phyloP scores from a whole-genome alignment of 805 yeast genomes.

The Wickerhamomyces alni region DNA sequence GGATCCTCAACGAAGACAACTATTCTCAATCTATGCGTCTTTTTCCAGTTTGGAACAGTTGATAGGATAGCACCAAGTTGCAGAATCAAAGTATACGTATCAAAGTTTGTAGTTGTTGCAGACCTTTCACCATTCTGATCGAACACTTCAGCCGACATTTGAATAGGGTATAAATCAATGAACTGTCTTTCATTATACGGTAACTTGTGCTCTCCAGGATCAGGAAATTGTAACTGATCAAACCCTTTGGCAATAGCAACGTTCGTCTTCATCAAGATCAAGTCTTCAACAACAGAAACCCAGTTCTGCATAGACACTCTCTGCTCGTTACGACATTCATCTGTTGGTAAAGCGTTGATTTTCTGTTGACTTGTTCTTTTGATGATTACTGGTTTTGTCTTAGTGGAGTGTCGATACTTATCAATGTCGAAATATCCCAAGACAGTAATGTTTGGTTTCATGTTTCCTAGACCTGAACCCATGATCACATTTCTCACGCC shows the following conservation, averaged over 20 bases:
- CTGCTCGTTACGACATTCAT: constrained; percentile 62
- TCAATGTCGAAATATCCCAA: constrained; percentile 77
- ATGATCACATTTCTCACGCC: constrained; percentile 88
- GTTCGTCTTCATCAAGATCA: constrained; percentile 81
- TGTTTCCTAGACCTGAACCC: constrained; percentile 97
- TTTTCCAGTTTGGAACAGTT: constrained; percentile 92
- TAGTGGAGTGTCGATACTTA: constrained; percentile 17
- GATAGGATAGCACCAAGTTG: constrained; percentile 91
- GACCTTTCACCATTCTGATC: constrained; percentile 59
- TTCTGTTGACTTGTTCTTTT: constrained; percentile 11
- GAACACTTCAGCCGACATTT: constrained; percentile 82
- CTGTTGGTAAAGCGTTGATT: constrained; percentile 64
- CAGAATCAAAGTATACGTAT: constrained; percentile 87
- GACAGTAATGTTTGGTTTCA: constrained; percentile 94
- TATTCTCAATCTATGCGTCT: constrained; percentile 67
- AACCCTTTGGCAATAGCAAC: constrained; percentile 94
- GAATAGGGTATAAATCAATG: constrained; percentile 93
- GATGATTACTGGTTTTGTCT: neutral
- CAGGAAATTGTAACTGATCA: constrained; percentile 59
- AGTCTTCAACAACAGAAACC: constrained; percentile 90
- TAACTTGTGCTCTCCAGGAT: constrained; percentile 26
- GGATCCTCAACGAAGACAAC: constrained; percentile 83
- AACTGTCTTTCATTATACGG: constrained; percentile 35
- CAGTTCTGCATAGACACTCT: constrained; percentile 72
- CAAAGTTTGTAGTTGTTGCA: constrained; percentile 83